phyloP scores from a whole-genome alignment of 306 rosid genomes.

The Medicago truncatula region DNA sequence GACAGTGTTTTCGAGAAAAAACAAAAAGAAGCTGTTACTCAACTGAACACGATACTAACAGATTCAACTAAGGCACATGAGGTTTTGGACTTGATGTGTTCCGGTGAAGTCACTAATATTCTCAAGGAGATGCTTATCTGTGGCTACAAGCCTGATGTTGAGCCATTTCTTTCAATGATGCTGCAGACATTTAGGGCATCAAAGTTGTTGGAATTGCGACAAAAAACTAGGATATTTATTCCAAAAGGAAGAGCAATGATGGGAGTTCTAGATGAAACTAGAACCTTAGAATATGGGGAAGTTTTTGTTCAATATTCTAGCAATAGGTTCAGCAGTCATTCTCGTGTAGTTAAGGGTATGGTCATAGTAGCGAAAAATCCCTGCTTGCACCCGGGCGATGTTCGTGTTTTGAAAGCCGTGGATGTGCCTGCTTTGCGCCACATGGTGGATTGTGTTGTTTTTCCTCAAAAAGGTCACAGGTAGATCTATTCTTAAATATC shows the following conservation, averaged over 20 bases:
- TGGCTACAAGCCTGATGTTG: conserved; percentile 72
- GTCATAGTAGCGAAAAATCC: conserved; percentile 85
- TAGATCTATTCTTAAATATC: conserved; percentile 16
- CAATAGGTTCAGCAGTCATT: conserved; percentile 32
- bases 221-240: conserved; percentile 65
- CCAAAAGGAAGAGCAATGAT: conserved; percentile 88
- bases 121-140: conserved; percentile 77
- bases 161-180: conserved; percentile 91
- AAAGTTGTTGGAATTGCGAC: conserved; percentile 71
- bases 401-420: conserved; percentile 76
- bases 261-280: conserved; percentile 90
- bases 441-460: conserved; percentile 60
- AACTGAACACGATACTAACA: conserved; percentile 43
- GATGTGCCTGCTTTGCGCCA: conserved; percentile 67
- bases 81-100: conserved; percentile 74
- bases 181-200: conserved; percentile 78
- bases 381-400: conserved; percentile 83
- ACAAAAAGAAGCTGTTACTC: conserved; percentile 63
- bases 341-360: conserved; percentile 33
- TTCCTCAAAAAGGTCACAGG: background rate
- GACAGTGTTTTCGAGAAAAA: conserved; percentile 67
- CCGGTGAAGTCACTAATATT: conserved; percentile 73
- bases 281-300: conserved; percentile 34
- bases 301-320: conserved; percentile 71
- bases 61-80: conserved; percentile 19